Conservation (phyloP, 139 green algal genomes). For the Chlamydomonas incerta region DNA sequence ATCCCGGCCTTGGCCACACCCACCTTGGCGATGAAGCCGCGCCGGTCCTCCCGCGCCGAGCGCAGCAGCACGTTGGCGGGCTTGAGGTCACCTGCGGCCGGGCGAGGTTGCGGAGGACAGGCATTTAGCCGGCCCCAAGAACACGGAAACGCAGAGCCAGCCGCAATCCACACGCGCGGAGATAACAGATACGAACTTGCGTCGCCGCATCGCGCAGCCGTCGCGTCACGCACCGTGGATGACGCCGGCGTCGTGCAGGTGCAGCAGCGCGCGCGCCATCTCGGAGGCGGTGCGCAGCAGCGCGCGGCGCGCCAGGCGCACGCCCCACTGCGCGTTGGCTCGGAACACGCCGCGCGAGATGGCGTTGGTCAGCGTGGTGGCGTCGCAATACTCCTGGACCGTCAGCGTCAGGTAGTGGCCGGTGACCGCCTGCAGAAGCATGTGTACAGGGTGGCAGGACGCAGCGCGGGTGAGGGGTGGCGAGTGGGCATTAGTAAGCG, state of each 20-base stretch:
- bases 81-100: neutral
- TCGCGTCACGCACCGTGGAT: neutral
- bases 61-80: conserved; percentile 29
- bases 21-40: conserved; percentile 24
- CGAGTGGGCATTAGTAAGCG: neutral
- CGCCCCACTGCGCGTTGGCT: neutral
- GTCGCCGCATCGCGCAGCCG: too few species aligned
- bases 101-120: too few species aligned
- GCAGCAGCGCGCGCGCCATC: neutral
- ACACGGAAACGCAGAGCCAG: too few species aligned
- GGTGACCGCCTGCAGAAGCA: neutral
- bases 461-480: too few species aligned
- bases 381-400: neutral
- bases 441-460: too few species aligned
- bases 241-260: neutral
- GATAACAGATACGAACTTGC: too few species aligned
- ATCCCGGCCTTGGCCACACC: too few species aligned
- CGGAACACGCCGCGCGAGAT: neutral
- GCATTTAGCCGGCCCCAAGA: too few species aligned
- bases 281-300: neutral
- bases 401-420: neutral
- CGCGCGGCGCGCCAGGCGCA: neutral
- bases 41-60: conserved; percentile 1
- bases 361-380: neutral
- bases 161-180: too few species aligned